Evolutionary conservation across 257 asterid species (phyloP), one percentile per base, ranked within the genome.

Genomic region (Cruciata laevipes): DNA sequence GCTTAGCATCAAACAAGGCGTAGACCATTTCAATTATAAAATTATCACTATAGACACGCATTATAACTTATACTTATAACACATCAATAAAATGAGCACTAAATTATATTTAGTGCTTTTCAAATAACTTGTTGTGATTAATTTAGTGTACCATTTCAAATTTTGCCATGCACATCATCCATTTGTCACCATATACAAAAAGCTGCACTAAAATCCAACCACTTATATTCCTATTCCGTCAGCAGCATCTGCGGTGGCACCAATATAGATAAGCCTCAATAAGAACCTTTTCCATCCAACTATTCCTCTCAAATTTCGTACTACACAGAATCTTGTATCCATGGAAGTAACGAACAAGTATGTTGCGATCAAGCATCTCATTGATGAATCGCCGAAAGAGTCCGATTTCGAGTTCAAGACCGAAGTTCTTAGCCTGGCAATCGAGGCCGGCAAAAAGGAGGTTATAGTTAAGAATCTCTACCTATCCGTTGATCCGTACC

Each of bases 401-500:
- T 75, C 70, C 6, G 75, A 81, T 66, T 81, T 81, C 33, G 83
- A 75, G 71, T 13, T 81, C 31, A 73, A 73, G 61, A 63, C 63
- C 0, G 77, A 76, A 69, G 68, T 52, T 3, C 20, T 86, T n/a
- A n/a, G 60, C 4, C 35, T 75, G 4, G 23, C 68, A 3, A 10
- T 33, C 2, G 73, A 63, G 44, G 30, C 73, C 2, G 76, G 66
- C 24, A 51, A 67, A 59, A 74, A 74, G 44, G 79, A 58, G 7
- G 82, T 83, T 17, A 38, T 83, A 0, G 88, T 89, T 11, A 83
- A 83, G 51, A 89, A 81, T 74, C 56, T 89, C 5, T 84, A 78
- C 5, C 79, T 86, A 0, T 86, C 94, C 0, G 75, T 86, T 31
- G 96, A 89, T 69, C 96, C 96, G 0, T 89, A 84, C 74, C 96